Evolutionary conservation across 768 basidiomycete genomes (phyloP).

Genomic region (Russula foetens): DNA sequence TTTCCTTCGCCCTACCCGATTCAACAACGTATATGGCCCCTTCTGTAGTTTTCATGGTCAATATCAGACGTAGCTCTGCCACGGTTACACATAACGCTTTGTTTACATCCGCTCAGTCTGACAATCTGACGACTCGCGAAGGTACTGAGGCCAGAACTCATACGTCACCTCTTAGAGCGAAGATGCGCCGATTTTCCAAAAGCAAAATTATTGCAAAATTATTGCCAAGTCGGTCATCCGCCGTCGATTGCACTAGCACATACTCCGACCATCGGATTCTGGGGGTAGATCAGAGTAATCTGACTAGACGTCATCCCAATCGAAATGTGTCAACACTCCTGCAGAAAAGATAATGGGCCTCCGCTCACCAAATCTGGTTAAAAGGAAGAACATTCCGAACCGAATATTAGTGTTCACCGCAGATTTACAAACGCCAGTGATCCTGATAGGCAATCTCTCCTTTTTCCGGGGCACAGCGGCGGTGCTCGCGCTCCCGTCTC

Average conservation of each 20-base stretch:
- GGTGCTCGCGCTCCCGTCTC: constrained; percentile 32
- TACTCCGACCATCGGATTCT: constrained; percentile 9
- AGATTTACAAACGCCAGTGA: constrained; percentile 33
- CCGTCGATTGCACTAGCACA: not conserved
- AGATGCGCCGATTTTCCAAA: constrained; percentile 39
- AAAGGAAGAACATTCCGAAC: constrained; percentile 33
- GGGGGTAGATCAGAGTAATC: constrained; percentile 40
- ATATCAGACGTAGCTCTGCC: not conserved
- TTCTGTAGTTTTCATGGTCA: not conserved
- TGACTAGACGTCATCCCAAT: constrained; percentile 60
- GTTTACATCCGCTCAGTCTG: not conserved
- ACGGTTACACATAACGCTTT: constrained; percentile 38
- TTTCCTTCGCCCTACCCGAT: constrained; percentile 50
- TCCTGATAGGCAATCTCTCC: constrained; percentile 28
- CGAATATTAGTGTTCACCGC: not conserved
- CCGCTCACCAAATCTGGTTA: constrained; percentile 62
- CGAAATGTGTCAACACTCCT: constrained; percentile 66
- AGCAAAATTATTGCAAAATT: constrained; percentile 40
- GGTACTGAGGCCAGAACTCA: constrained; percentile 73
- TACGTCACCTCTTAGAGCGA: constrained; percentile 46
- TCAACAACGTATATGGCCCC: constrained; percentile 44
- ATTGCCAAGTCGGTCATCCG: constrained; percentile 43
- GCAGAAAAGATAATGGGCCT: constrained; percentile 30
- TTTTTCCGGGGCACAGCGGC: constrained; percentile 36
- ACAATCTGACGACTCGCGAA: constrained; percentile 23